Evolutionary conservation across 345 rosid genomes (phyloP).

Genomic region (Rhodomyrtus tomentosa): DNA sequence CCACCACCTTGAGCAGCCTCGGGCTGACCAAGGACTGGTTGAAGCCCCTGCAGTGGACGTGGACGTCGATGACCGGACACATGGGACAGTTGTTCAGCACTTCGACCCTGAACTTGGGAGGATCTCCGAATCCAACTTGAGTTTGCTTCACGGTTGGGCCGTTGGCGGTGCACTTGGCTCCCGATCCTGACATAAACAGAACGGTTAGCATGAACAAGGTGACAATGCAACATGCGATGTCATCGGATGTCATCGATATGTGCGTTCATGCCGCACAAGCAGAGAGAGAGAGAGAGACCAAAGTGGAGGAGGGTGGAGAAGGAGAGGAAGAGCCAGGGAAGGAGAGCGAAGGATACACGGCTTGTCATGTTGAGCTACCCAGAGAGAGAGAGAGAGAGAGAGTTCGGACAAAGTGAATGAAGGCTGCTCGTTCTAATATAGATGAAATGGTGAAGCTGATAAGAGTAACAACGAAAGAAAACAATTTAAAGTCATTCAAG

Average conservation of each 20-base stretch:
- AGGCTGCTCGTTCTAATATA: not conserved
- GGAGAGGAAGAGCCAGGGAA: constrained; percentile 7
- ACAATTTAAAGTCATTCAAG: too few relatives aligned
- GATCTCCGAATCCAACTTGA: constrained; percentile 8
- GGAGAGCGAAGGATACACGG: not conserved
- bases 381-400: not conserved
- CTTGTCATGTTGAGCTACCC: not conserved
- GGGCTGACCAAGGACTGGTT: constrained; percentile 21
- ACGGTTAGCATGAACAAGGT: not conserved
- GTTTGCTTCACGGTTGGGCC: constrained; percentile 13
- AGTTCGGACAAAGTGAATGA: too few relatives aligned
- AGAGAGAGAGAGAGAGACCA: not conserved
- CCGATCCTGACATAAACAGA: constrained; percentile 5
- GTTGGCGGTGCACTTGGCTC: constrained; percentile 3
- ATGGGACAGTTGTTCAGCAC: constrained; percentile 18
- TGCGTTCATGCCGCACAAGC: not conserved
- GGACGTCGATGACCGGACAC: constrained; percentile 21
- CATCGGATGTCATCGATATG: not conserved
- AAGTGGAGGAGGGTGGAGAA: constrained; percentile 1
- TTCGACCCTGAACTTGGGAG: constrained; percentile 16
- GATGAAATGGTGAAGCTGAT: too few relatives aligned
- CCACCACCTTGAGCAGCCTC: constrained; percentile 19
- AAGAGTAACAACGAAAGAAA: too few relatives aligned
- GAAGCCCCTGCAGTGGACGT: constrained; percentile 20
- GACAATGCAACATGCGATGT: not conserved